Percentiles rank a stretch among this genome's conserved stretches.
phyloP scores from a whole-genome alignment of 148 eudicot species.

The Chenopodium quinoa region DNA sequence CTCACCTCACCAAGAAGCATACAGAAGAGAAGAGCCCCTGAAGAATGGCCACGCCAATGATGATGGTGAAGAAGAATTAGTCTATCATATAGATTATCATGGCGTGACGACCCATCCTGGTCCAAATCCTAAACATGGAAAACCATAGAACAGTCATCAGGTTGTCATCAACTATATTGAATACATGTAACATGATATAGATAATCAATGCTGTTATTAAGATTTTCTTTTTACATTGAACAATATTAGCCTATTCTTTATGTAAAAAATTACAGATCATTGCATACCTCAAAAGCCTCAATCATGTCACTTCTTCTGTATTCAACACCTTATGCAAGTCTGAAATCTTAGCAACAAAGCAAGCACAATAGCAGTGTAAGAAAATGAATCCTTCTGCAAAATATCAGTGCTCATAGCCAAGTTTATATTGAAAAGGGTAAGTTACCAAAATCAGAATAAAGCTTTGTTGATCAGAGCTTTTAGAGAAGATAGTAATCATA shows the following conservation, averaged over 20 bases:
- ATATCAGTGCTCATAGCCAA: background rate
- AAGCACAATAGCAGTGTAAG: background rate
- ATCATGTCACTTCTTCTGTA: background rate
- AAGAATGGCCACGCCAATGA: slow-evolving; percentile 12
- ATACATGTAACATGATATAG: slow-evolving; percentile 29
- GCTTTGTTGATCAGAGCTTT: background rate
- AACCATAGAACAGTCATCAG: slow-evolving; percentile 25
- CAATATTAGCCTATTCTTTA: slow-evolving; percentile 3
- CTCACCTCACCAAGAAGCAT: slow-evolving; percentile 15
- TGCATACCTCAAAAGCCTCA: slow-evolving; percentile 7
- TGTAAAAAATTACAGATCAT: background rate
- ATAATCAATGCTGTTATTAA: slow-evolving; percentile 2
- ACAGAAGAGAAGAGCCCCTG: background rate
- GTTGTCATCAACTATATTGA: slow-evolving; percentile 6
- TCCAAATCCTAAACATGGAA: slow-evolving; percentile 56
- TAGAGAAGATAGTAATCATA: background rate
- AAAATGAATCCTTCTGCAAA: background rate
- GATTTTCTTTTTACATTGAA: background rate
- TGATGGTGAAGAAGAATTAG: slow-evolving; percentile 31
- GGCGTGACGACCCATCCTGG: slow-evolving; percentile 60
- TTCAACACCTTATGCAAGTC: background rate
- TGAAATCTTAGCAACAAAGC: background rate
- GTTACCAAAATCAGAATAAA: background rate
- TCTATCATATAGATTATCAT: slow-evolving; percentile 63
- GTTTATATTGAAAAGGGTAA: background rate